Percentiles rank a stretch among this genome's conserved stretches.
Conservation (phyloP, 108 stramenopile species). For the Aurantiochytrium sp. region DNA sequence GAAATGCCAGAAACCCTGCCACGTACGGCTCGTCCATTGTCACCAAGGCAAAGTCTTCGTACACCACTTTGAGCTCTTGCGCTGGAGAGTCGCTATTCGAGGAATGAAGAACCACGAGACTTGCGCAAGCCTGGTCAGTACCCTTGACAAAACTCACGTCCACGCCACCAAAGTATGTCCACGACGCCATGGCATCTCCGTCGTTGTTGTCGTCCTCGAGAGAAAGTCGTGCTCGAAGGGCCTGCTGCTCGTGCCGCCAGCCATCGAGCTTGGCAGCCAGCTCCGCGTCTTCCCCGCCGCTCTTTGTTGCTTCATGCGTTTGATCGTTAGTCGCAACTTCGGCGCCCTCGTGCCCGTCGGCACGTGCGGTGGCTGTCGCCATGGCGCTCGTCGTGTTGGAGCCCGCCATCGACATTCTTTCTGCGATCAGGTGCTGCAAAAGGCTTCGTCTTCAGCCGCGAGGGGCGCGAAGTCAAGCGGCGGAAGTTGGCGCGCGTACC, state of each 20-base stretch:
- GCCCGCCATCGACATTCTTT: no score
- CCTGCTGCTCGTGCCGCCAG: background rate
- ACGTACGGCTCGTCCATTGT: constrained; percentile 35
- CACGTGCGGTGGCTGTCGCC: background rate
- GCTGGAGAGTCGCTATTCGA: background rate
- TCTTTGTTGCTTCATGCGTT: background rate
- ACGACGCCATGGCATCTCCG: background rate
- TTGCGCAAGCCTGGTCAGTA: constrained; percentile 32
- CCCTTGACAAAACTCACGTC: constrained; percentile 39
- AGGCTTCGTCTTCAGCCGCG: no score
- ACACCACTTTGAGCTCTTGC: constrained; percentile 16
- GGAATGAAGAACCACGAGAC: constrained; percentile 24
- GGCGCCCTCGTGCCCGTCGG: background rate
- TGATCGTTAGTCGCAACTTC: background rate
- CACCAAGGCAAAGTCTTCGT: constrained; percentile 23
- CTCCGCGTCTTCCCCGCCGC: background rate
- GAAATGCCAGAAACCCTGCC: constrained; percentile 35
- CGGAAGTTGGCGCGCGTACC: background rate
- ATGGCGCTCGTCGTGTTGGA: no score
- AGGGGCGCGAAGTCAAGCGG: background rate
- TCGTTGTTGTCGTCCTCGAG: background rate
- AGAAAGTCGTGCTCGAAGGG: background rate
- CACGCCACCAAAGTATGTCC: constrained; percentile 26
- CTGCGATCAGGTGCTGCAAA: no score
- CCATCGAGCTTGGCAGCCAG: background rate